Percentiles rank a stretch among this genome's conserved stretches.
Conservation (phyloP, 2,329 filamentous ascomycete genomes). For the Dryadomyces quercus-mongolicae region DNA sequence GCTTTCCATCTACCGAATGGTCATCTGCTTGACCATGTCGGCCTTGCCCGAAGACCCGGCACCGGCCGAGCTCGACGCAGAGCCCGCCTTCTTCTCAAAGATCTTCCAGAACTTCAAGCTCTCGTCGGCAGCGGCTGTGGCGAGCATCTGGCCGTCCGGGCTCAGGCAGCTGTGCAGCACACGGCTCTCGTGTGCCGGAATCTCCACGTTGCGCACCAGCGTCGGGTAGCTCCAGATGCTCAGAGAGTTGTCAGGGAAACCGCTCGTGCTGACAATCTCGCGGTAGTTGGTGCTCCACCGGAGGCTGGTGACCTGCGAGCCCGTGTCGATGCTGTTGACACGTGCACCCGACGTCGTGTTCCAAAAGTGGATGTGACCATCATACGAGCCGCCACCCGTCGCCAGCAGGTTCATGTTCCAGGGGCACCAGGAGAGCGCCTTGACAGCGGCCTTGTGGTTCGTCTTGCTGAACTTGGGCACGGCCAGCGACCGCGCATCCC, state of each 20-base stretch:
- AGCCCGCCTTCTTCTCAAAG: constrained; percentile 93
- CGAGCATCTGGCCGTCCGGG: constrained; percentile 95
- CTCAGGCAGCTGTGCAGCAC: constrained; percentile 95
- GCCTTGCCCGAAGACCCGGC: constrained; percentile 65
- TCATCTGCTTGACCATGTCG: constrained; percentile 89
- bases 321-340: constrained; percentile 98
- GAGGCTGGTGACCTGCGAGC: constrained; percentile 91
- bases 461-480: constrained; percentile 99
- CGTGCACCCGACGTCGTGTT: constrained; percentile 95
- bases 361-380: constrained; percentile 99
- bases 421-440: constrained; percentile 96
- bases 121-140: constrained; percentile 82
- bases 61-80: constrained; percentile 49
- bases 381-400: constrained; percentile 90
- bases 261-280: constrained; percentile 93
- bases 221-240: constrained; percentile 99
- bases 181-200: constrained; percentile 91
- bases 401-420: constrained; percentile 97
- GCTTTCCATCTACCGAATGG: constrained; percentile 54
- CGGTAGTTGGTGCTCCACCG: constrained; percentile 96
- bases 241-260: constrained; percentile 97
- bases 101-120: constrained; percentile 99
- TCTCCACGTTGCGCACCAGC: constrained; percentile 93
- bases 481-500: constrained; percentile 86
- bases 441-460: constrained; percentile 97